Evolutionary conservation across 1,284 basidiomycete genomes (phyloP).

Genomic region (Waitea zeae): DNA sequence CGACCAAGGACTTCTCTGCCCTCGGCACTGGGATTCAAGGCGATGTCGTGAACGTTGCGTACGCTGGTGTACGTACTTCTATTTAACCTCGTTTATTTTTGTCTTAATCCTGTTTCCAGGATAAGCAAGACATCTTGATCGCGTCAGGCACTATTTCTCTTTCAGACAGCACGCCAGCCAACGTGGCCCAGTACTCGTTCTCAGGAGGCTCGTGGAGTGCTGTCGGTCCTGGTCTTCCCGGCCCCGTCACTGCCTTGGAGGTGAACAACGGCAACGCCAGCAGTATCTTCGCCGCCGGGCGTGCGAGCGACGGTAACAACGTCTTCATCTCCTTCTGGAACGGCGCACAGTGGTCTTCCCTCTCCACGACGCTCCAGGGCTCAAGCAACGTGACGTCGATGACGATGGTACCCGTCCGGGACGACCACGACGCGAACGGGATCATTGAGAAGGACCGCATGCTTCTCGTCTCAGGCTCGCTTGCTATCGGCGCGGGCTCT

Average conservation of each 20-base stretch:
- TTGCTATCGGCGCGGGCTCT: slow-evolving; percentile 16
- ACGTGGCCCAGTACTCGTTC: slow-evolving; percentile 59
- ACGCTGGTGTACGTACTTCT: slow-evolving; percentile 60
- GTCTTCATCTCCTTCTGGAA: slow-evolving; percentile 77
- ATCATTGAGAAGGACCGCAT: slow-evolving; percentile 78
- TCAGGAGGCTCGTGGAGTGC: slow-evolving; percentile 57
- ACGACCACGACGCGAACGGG: slow-evolving; percentile 48
- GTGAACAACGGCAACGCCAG: slow-evolving; percentile 69
- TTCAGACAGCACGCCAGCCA: slow-evolving; percentile 35
- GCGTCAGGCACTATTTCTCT: slow-evolving; percentile 61
- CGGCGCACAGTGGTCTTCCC: slow-evolving; percentile 51
- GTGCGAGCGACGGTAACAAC: slow-evolving; percentile 34
- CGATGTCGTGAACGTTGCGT: slow-evolving; percentile 63
- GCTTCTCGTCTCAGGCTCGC: slow-evolving; percentile 75
- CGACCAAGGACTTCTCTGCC: slow-evolving; percentile 57
- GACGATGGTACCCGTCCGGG: slow-evolving; percentile 77
- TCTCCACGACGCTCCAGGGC: slow-evolving; percentile 37
- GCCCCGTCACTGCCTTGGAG: slow-evolving; percentile 79
- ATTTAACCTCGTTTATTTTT: slow-evolving; percentile 1
- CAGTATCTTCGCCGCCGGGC: slow-evolving; percentile 84
- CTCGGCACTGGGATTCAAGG: slow-evolving; percentile 77
- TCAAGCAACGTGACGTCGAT: slow-evolving; percentile 64
- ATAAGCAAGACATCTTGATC: slow-evolving; percentile 44
- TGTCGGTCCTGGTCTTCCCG: slow-evolving; percentile 62
- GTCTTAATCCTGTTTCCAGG: slow-evolving; percentile 18